These are phyloP conservation scores for Fonsecaea monophora DNA, from an alignment of 2,329 filamentous ascomycete genomes.

Conservation along the genomic window DNA sequence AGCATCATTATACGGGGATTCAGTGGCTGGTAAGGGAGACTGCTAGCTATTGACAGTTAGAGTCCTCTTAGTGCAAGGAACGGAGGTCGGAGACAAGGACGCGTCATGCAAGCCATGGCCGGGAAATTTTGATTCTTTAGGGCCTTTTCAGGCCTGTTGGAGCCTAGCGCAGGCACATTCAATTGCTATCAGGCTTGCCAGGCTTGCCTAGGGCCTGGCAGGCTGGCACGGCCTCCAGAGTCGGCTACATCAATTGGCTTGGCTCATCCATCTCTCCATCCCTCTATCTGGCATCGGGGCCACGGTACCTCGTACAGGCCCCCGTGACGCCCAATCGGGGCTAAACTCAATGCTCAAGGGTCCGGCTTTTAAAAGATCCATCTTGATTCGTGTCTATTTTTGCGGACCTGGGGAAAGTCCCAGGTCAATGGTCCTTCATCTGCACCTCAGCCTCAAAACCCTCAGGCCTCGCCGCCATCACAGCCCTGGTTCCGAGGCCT, in stretches of 20 bases:
- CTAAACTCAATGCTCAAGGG: not conserved
- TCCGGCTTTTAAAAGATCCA: not conserved
- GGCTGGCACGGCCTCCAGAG: not conserved
- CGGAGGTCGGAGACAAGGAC: slow-evolving; percentile 32
- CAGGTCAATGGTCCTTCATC: slow-evolving; percentile 16
- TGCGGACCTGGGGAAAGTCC: slow-evolving; percentile 28
- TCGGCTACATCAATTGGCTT: slow-evolving; percentile 16
- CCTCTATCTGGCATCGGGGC: slow-evolving; percentile 9
- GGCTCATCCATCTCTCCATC: not conserved
- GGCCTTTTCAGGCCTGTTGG: not conserved
- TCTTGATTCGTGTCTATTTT: slow-evolving; percentile 32
- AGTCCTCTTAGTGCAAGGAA: slow-evolving; percentile 11
- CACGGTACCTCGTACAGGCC: not conserved
- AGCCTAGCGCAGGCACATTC: slow-evolving; percentile 7
- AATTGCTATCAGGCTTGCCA: not conserved
- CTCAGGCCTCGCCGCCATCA: slow-evolving; percentile 1
- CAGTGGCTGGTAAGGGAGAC: slow-evolving; percentile 2
- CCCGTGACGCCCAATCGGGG: slow-evolving; percentile 14
- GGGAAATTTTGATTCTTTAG: slow-evolving; percentile 14
- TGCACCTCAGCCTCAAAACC: slow-evolving; percentile 23
- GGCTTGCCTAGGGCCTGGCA: too few relatives aligned
- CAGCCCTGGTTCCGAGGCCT: not conserved
- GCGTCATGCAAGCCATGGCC: slow-evolving; percentile 26
- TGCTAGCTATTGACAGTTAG: slow-evolving; percentile 5
- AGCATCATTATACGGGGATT: slow-evolving; percentile 18